Base-by-base conservation (phyloP, 352 stramenopile species). In the Pythium apleroticum region DNA sequence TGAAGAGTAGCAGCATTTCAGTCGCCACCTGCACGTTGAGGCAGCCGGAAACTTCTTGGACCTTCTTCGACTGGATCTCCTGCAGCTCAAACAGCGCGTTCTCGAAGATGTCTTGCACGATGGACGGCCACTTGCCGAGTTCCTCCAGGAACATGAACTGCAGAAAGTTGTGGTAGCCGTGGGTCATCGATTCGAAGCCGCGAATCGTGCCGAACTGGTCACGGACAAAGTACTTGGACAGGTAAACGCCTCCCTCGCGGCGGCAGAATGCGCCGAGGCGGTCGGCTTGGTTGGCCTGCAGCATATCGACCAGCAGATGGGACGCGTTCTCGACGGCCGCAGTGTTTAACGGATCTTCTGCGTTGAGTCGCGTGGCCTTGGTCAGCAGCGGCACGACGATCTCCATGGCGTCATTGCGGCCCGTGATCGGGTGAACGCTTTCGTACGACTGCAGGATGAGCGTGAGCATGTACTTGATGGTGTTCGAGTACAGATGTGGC, bases 161-260 rank as follows among this genome's bases (percentile, higher is more conserved):
- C 22, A 95, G 66, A 25, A 95, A 95, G 67, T 95, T 95, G 77
- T 95, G 87, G 60, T 95, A 95, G n/a, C 87, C 87, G 64, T 95
- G 84, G 0, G 84, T 93, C 80, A 95, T 92, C 2, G 80, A 89
- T 57, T 95, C 87, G 39, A 95, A 93, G 56, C 87, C 87, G 24
- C 87, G 84, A 60, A 95, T 95, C 19, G 87, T 95, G 48, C 87
- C 87, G 58, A 95, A 95, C 74, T 95, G 87, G 59, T 95, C 87
- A 15, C 87, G 81, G 46, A 95, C 87, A 71, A 95, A 95, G 66
- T 95, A 95, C 72, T 95, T 95, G 35, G 84, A 92, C 17, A 95
- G 68, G 52, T 93, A 91, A 28, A 93, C 84, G 30, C 84, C 84
- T 15, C 86, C 84, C 58, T 95, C 87, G 7, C 85, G 84, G 31